Conservation (phyloP, 768 basidiomycete genomes). For the Boletellus ananiceps region DNA sequence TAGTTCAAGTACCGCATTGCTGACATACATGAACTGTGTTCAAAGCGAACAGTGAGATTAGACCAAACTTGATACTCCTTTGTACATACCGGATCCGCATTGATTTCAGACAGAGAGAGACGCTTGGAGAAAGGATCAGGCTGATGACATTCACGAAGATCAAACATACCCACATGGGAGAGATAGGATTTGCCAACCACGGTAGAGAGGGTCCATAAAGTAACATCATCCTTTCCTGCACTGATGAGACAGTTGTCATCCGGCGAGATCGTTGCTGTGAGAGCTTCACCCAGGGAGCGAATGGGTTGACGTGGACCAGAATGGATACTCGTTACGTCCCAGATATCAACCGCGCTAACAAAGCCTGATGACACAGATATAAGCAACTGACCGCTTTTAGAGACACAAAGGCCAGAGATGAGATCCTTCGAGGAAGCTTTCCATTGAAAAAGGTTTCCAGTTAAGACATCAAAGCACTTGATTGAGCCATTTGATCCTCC, state of each 20-base stretch:
- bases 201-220: background rate
- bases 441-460: background rate
- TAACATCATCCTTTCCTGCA: background rate
- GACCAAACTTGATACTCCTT: background rate
- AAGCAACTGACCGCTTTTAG: conserved; percentile 6
- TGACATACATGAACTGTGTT: conserved; percentile 13
- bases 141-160: background rate
- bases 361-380: conserved; percentile 9
- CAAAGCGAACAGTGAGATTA: background rate
- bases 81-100: conserved; percentile 6
- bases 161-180: conserved; percentile 1
- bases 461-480: conserved; percentile 8
- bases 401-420: conserved; percentile 6
- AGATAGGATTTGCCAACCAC: background rate
- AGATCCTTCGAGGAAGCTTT: background rate
- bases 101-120: background rate
- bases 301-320: background rate
- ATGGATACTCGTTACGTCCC: background rate
- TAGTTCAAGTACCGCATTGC: background rate
- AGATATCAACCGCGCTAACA: conserved; percentile 5
- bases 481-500: conserved; percentile 10
- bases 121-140: conserved; percentile 4
- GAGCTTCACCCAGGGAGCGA: background rate
- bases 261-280: background rate
- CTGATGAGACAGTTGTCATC: conserved; percentile 3